Evolutionary conservation across 768 basidiomycete genomes (phyloP), one percentile per base, ranked within the genome.

Genomic region (Suillus discolor): DNA sequence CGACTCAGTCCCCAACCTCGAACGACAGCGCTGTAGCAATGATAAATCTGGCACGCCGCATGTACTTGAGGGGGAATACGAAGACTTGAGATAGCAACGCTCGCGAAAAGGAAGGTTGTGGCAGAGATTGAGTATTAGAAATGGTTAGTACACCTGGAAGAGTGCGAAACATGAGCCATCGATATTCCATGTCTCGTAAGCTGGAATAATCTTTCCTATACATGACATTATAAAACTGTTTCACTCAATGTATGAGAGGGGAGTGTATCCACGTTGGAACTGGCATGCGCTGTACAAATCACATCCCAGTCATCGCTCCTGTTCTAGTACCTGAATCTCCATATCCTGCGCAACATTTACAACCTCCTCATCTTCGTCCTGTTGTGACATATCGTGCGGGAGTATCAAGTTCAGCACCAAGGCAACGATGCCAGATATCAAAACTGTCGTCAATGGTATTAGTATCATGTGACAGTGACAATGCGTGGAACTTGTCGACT

Each of bases 1-100:
- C 85, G 67, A 94, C 81, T 5, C 93, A 72, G 75, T 92, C 86
- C 0, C 90, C 90, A 36, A 93, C 47, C 0, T 91, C 91, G 69
- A 93, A 86, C 1, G 86, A 82, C 61, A 91, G 72, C 1, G 89
- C 88, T 0, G 88, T 88, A 6, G 86, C 87, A 31, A 93, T 84
- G 16, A 93, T 80, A 75, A 91, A 90, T 23, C 89, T 81, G 63
- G 89, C 88, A 6, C 89, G 79, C 3, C 90, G 83, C 25, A 84
- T 85, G 72, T 89, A 92, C 16, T 74, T 71, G 41, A 84, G 86
- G 81, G 31, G 95, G 80, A 6, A 94, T 90, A 25, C 89, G 85
- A 36, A 91, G 59, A 41, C 93, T 92, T 0, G 89, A 90, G 5
- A 85, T 83, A 18, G 84, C 82, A 38, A 94, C 92, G 45, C 6